Evolutionary conservation across 495 filamentous ascomycete genomes (phyloP).

Genomic region (Penicillium ochrochloron): DNA sequence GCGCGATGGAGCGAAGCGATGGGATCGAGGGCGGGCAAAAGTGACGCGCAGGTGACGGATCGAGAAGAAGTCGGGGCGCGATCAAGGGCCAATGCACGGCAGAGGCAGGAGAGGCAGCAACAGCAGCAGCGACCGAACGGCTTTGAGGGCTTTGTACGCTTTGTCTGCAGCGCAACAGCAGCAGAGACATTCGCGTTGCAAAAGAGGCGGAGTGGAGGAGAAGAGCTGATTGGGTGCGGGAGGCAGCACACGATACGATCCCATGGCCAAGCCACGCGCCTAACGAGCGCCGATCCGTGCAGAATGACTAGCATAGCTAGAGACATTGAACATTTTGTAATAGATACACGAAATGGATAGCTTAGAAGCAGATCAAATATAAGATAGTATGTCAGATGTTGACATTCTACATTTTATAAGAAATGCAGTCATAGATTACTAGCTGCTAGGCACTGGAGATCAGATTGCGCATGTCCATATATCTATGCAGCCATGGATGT

Average conservation of each 20-base stretch:
- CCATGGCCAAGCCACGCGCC: conserved; percentile 26
- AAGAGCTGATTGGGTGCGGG: conserved; percentile 24
- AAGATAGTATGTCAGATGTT: not conserved
- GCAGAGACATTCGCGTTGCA: conserved; percentile 27
- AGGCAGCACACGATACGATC: conserved; percentile 25
- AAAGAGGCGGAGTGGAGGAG: conserved; percentile 23
- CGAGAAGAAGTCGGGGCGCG: conserved; percentile 6
- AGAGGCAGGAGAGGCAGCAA: conserved; percentile 12
- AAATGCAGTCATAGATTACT: not conserved
- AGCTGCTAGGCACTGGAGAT: not conserved
- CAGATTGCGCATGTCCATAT: not conserved
- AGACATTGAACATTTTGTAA: not conserved
- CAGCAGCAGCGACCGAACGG: conserved; percentile 15
- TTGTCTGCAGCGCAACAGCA: conserved; percentile 14
- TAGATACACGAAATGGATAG: not conserved
- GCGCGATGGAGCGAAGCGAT: conserved; percentile 14
- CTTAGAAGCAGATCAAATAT: too few species aligned
- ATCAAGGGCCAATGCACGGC: conserved; percentile 18
- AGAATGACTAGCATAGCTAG: not conserved
- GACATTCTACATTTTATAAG: not conserved
- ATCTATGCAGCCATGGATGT: not conserved
- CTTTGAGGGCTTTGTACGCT: conserved; percentile 12
- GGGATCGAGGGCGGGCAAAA: conserved; percentile 10
- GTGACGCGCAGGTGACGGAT: conserved; percentile 12
- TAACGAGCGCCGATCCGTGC: conserved; percentile 10